Conservation (phyloP, 1,284 basidiomycete genomes). For the Puccinia sorghi region DNA sequence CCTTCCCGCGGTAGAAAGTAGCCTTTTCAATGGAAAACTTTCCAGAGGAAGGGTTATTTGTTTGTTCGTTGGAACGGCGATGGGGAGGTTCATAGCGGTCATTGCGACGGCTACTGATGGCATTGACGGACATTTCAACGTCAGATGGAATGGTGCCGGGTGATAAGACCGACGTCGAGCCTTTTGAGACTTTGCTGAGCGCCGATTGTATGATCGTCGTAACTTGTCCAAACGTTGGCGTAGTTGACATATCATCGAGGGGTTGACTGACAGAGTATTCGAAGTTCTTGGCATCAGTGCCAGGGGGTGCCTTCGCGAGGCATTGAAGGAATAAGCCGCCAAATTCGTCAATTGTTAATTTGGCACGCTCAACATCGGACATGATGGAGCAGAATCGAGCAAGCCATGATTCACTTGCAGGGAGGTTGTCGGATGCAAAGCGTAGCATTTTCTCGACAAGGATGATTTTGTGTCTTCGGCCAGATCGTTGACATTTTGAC, state of each 20-base stretch:
- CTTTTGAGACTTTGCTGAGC: neutral
- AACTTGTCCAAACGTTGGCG: neutral
- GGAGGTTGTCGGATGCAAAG: no score
- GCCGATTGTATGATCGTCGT: constrained; percentile 2
- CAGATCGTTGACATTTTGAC: no score
- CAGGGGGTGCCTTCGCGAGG: neutral
- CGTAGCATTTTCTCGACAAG: no score
- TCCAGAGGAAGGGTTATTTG: neutral
- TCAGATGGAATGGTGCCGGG: neutral
- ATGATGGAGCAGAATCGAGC: no score
- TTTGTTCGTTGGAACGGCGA: no score
- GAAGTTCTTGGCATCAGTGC: neutral
- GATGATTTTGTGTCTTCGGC: no score
- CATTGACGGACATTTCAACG: neutral
- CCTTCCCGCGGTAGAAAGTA: neutral
- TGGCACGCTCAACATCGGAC: neutral
- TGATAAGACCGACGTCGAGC: no score
- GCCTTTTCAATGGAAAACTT: constrained; percentile 17
- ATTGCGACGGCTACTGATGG: no score
- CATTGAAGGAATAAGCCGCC: neutral
- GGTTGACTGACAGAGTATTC: neutral
- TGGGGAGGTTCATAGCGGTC: neutral
- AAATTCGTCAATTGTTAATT: neutral
- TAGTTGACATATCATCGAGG: neutral
- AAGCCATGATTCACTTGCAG: no score